Base-by-base conservation (phyloP, 2,329 filamentous ascomycete species). In the Plenodomus biglobosus region DNA sequence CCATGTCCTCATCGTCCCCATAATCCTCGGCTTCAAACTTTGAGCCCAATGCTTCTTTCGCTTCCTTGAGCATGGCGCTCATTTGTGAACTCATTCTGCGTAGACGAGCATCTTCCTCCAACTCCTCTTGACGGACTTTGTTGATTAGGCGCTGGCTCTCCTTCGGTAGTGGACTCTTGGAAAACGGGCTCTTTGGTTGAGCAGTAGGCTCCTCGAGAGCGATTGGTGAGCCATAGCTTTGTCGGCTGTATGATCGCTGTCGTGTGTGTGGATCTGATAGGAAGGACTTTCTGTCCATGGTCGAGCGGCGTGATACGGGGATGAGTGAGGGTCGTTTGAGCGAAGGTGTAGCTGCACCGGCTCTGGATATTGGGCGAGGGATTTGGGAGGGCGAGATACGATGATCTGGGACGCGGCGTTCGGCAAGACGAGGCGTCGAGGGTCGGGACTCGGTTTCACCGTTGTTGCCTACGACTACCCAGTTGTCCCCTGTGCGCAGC, bases 41-140 rank as follows among this genome's bases (percentile, higher is more conserved):
- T 17, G 72, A 76, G 6, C 76, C 92, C 16, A 99, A 74, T 1
- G 94, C 94, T 70, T 94, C 87, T 60, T 87, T 87, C 0, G 92
- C 94, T 71, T 97, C 87, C 1, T 85, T 80, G 45, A 99, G 95
- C 87, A 99, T 90, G 27, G 86, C 87, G 65, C 88, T 83, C 40
- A 97, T 76, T 60, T 88, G 84, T 40, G 83, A 80, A 66, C 94
- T 95, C 72, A 97, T 85, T 20, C 86, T 83, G 40, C 84, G 85
- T 59, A 97, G 87, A 43, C 87, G 85, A 37, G 85, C 83, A 59
- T 97, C 91, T 7, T 88, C 82, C 59, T 92, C 86, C 38, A 85
- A 79, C 61, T 96, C 90, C 48, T 88, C 87, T 42, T 83, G 82
- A 19, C 85, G 78, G 56, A 86, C 82, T 64, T 84, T 81, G n/a